Percentiles rank a stretch among this genome's conserved stretches.
phyloP scores from a whole-genome alignment of 371 early-diverging fungal genomes.

The Enteropsectra breve region DNA sequence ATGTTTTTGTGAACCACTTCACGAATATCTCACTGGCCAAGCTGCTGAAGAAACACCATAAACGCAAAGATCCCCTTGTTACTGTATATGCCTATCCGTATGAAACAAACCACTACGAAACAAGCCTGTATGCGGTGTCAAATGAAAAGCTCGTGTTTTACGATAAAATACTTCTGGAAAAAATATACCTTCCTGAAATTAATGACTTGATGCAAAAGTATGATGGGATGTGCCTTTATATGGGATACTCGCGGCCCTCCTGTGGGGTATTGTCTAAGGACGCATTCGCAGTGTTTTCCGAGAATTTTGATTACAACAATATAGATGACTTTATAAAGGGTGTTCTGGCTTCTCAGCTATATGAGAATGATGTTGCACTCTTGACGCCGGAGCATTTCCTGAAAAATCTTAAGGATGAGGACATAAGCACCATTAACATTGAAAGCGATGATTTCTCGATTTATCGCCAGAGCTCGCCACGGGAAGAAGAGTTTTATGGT shows the following conservation, averaged over 20 bases:
- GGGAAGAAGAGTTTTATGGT: conserved; percentile 14
- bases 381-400: background rate
- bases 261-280: conserved; percentile 29
- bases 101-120: conserved; percentile 27
- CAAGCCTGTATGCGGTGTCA: conserved; percentile 20
- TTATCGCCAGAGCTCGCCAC: background rate
- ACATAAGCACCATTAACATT: background rate
- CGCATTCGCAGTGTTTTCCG: conserved; percentile 41
- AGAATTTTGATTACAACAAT: conserved; percentile 46
- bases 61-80: conserved; percentile 12
- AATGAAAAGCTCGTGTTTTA: conserved; percentile 30
- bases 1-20: conserved; percentile 45
- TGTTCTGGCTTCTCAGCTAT: conserved; percentile 35
- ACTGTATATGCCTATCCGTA: conserved; percentile 29
- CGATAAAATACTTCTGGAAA: conserved; percentile 3
- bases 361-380: conserved; percentile 24
- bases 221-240: conserved; percentile 18
- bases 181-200: conserved; percentile 7
- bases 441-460: background rate
- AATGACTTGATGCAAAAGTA: conserved; percentile 13
- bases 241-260: conserved; percentile 5
- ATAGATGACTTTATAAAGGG: conserved; percentile 38
- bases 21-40: conserved; percentile 30
- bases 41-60: conserved; percentile 18
- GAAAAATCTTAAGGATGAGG: background rate